These are phyloP conservation scores for Colletotrichum truncatum DNA, from an alignment of 2,329 filamentous ascomycete species.

Conservation along the genomic window DNA sequence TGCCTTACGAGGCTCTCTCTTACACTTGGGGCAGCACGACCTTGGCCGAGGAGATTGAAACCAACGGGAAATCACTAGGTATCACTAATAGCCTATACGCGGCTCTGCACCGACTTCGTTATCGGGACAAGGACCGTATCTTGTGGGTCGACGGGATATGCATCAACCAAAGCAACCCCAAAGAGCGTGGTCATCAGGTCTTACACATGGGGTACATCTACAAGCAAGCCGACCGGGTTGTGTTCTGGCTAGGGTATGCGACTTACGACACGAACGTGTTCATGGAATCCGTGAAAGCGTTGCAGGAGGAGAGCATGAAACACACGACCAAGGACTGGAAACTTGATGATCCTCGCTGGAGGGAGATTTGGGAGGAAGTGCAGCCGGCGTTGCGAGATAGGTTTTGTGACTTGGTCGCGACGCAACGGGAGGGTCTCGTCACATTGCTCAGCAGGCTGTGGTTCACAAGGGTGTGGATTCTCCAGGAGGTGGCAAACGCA, in stretches of 20 bases:
- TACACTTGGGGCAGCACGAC: constrained; percentile 30
- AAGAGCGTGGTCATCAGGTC: constrained; percentile 9
- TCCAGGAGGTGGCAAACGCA: constrained; percentile 8
- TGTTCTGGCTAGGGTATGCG: constrained; percentile 14
- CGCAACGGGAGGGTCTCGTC: neutral
- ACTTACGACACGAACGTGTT: neutral
- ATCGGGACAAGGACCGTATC: neutral
- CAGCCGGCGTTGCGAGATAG: too few species aligned
- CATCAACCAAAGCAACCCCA: constrained; percentile 16
- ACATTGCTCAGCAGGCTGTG: neutral
- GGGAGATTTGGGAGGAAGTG: neutral
- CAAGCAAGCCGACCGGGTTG: neutral
- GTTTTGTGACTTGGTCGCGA: neutral
- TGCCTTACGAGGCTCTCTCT: constrained; percentile 17
- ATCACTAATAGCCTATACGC: neutral
- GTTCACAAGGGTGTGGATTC: constrained; percentile 13
- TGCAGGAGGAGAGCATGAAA: neutral
- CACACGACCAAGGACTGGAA: neutral
- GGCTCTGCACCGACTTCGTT: neutral
- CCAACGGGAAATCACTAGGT: neutral
- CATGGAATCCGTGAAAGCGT: neutral
- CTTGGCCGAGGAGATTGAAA: neutral
- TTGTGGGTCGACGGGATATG: constrained; percentile 34
- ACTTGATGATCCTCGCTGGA: neutral
- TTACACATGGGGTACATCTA: constrained; percentile 23